Conservation (phyloP, 2,329 filamentous ascomycete genomes). For the Lecanicillium sp. region DNA sequence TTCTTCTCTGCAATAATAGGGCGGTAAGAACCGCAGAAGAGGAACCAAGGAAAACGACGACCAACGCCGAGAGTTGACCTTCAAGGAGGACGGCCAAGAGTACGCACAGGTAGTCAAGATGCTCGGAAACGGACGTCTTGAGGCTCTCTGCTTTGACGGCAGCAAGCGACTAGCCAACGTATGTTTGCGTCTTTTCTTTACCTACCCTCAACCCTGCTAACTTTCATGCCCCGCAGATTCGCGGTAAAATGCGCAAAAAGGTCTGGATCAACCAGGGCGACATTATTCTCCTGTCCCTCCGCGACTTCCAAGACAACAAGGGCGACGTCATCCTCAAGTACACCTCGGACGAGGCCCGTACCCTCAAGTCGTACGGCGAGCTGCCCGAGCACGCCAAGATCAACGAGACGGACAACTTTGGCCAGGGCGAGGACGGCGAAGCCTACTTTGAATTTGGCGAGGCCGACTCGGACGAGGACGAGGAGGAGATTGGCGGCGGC, state of each 20-base stretch:
- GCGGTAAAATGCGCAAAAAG: slow-evolving; percentile 98
- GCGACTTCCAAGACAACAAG: slow-evolving; percentile 92
- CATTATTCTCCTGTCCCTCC: slow-evolving; percentile 80
- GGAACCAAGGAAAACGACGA: slow-evolving; percentile 99
- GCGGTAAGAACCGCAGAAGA: slow-evolving; percentile 96
- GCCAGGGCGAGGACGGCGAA: slow-evolving; percentile 87
- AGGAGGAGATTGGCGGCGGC: slow-evolving; percentile 44
- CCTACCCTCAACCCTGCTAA: too few species aligned
- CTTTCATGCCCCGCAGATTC: slow-evolving; percentile 27
- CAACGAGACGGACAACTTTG: slow-evolving; percentile 96
- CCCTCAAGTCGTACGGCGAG: slow-evolving; percentile 94
- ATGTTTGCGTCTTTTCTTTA: slow-evolving; percentile 12
- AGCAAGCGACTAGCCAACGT: slow-evolving; percentile 34
- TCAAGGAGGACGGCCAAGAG: slow-evolving; percentile 95
- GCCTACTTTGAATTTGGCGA: slow-evolving; percentile 99
- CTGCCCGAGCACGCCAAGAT: slow-evolving; percentile 97
- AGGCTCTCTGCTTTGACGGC: slow-evolving; percentile 92
- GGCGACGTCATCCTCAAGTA: slow-evolving; percentile 97
- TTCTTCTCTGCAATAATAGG: slow-evolving; percentile 43
- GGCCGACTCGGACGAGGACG: slow-evolving; percentile 57
- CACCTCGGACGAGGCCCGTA: slow-evolving; percentile 88
- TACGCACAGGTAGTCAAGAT: slow-evolving; percentile 62
- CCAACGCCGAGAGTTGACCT: slow-evolving; percentile 95
- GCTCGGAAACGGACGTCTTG: slow-evolving; percentile 89
- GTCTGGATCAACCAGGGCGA: slow-evolving; percentile 99